Evolutionary conservation across 169 alveolate species (phyloP).

Genomic region (Cryptosporidium meleagridis): DNA sequence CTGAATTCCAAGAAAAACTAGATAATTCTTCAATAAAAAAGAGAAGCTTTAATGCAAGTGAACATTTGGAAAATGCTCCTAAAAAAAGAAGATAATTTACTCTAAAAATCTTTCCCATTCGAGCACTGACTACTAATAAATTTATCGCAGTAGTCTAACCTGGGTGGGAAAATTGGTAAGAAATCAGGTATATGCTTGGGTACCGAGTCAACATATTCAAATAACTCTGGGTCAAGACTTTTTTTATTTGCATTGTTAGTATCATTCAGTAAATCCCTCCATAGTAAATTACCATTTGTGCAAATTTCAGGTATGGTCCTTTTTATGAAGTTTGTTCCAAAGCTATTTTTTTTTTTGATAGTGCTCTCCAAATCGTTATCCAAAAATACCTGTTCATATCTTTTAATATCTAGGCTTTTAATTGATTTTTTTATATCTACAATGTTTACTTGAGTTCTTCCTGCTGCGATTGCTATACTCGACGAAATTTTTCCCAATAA

Average conservation of each 20-base stretch:
- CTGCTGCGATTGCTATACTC: slow-evolving; percentile 40
- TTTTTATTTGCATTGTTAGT: neutral
- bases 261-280: slow-evolving; percentile 25
- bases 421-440: slow-evolving; percentile 46
- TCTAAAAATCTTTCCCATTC: neutral
- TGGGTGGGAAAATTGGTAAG: slow-evolving; percentile 70
- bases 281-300: neutral
- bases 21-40: neutral
- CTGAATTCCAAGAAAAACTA: neutral
- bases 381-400: slow-evolving; percentile 40
- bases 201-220: slow-evolving; percentile 21
- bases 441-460: slow-evolving; percentile 56
- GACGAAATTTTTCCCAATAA: slow-evolving; percentile 34
- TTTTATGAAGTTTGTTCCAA: slow-evolving; percentile 9
- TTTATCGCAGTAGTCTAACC: slow-evolving; percentile 31
- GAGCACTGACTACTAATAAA: neutral
- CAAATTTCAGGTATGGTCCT: neutral
- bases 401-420: slow-evolving; percentile 40
- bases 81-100: slow-evolving; percentile 9
- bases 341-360: neutral
- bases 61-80: neutral
- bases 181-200: slow-evolving; percentile 71
- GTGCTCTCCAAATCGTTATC: neutral
- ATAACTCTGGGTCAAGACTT: slow-evolving; percentile 27
- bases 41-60: neutral